Base-by-base conservation (phyloP, 768 basidiomycete genomes). In the Coprinellus micaceus region DNA sequence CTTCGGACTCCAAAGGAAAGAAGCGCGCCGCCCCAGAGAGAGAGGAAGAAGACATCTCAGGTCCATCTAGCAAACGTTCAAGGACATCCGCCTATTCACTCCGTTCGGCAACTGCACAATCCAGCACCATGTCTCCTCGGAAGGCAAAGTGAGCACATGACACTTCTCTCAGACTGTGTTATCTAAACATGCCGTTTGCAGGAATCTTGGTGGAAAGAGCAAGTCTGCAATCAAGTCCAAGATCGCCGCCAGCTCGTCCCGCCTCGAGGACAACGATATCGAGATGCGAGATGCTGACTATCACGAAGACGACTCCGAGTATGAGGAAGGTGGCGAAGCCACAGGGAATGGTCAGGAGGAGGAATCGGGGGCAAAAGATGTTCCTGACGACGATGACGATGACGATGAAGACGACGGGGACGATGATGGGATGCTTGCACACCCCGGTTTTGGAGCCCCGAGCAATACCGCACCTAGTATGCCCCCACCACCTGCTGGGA, bases 21-120 rank as follows among this genome's bases (percentile, higher is more conserved):
- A 96, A 95, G 76, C 88, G 91, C 64, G 93, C 91, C 37, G 82
- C 79, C 29, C 86, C 88, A 47, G 89, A 92, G 73, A 83, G 83
- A 43, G 88, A 88, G 71, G 84, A 88, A 68, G 88, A 91, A 69
- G 74, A 77, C 24, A 66, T 66, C 48, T 70, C 76, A 62, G 74
- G 76, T 58, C 75, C 82, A 26, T 77, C 85, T 52, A 76, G 76
- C 55, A 89, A 91, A 72, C 88, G 84, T 62, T 76, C 77, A 48
- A 81, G 78, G 73, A 83, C 79, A 45, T 72, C 77, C 52, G 75
- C 81, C 58, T 89, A 89, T 70, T 83, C 85, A 53, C 79, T 89
- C 61, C 83, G 88, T 73, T 88, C 88, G 49, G 76, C 67, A 66
- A 75, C 75, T 39, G 69, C 75, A 49, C 66, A 73, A 59, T 63